Evolutionary conservation across 768 basidiomycete genomes (phyloP).

Genomic region (Crucibulum laeve): DNA sequence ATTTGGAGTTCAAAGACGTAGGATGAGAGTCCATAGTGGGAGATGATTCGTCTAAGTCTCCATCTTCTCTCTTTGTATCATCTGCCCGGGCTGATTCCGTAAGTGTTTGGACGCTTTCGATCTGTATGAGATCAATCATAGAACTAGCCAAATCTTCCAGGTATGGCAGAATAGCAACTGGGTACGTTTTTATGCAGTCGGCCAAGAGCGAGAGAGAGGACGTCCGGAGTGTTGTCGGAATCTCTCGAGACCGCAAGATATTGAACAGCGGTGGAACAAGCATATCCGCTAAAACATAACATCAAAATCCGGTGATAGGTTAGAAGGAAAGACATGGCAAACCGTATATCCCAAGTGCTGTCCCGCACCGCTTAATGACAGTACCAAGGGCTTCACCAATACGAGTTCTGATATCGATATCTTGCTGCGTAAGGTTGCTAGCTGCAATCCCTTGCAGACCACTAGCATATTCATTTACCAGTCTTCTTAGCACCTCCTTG

Average conservation of each 20-base stretch:
- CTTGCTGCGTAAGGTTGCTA: constrained; percentile 44
- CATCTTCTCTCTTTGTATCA: constrained; percentile 6
- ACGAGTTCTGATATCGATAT: constrained; percentile 70
- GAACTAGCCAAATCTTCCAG: constrained; percentile 54
- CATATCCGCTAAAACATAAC: constrained; percentile 46
- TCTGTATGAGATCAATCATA: constrained; percentile 74
- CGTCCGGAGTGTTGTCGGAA: constrained; percentile 72
- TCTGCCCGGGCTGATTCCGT: too few species aligned
- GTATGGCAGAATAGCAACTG: constrained; percentile 62
- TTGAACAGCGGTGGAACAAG: constrained; percentile 71
- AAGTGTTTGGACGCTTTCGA: constrained; percentile 48
- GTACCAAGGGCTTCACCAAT: constrained; percentile 84
- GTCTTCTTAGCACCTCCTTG: constrained; percentile 59
- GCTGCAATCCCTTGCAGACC: constrained; percentile 47
- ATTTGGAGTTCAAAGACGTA: constrained; percentile 52
- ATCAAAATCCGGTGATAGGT: constrained; percentile 2
- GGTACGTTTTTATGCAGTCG: constrained; percentile 62
- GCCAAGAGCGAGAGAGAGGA: constrained; percentile 63
- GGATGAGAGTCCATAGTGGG: constrained; percentile 53
- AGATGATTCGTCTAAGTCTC: neutral
- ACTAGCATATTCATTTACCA: constrained; percentile 65
- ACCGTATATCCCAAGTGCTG: constrained; percentile 69
- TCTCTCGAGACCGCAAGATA: constrained; percentile 50
- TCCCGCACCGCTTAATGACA: constrained; percentile 71
- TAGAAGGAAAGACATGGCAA: constrained; percentile 11